Evolutionary conservation across 305 asterid genomes (phyloP), one percentile per base, ranked within the genome.

Genomic region (Petunia hybrid): DNA sequence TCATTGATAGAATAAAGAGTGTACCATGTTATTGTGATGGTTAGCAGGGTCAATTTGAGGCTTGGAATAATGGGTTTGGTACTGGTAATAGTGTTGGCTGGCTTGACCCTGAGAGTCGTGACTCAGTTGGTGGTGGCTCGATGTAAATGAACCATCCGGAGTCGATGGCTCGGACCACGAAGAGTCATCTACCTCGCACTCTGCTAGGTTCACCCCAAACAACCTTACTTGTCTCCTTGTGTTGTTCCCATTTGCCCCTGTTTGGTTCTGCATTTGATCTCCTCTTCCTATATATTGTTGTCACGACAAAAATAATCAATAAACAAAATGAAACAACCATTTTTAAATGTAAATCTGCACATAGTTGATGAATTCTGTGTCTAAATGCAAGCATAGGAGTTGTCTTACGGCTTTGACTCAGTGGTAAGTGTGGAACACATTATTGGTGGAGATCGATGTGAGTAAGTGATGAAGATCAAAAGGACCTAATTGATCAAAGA

Each of bases 121-220:
- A 67, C 14, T 41, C 68, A 60, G 70, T 46, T 68, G 86, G 5
- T 61, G 39, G 73, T 81, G 87, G 53, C 63, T 78, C 71, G 86
- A 75, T 42, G 74, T 80, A 35, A 66, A 43, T 35, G 85, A 83
- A 41, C 77, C 77, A 71, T 84, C 87, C 22, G 84, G 61, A 14
- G 82, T 84, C 31, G 78, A 62, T 51, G 87, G 76, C 57, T 84
- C 87, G 0, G 84, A 77, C 70, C 77, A 68, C 0, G 57, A 77
- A 31, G 77, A 71, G 2, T 86, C 87, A 43, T 62, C 80, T 38
- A 83, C 67, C 6, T 87, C 69, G 81, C 82, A 88, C 70, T 81
- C 88, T 51, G 57, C 57, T 39, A 88, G 13, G 78, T 88, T 88
- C 64, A 88, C 91, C 45, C 91, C 91, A 67, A 88, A 88, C 80